A percentile compares a stretch with the other conserved stretches of the same genome.
Conservation (phyloP, 148 eudicot species). For the Camellia sinensis region DNA sequence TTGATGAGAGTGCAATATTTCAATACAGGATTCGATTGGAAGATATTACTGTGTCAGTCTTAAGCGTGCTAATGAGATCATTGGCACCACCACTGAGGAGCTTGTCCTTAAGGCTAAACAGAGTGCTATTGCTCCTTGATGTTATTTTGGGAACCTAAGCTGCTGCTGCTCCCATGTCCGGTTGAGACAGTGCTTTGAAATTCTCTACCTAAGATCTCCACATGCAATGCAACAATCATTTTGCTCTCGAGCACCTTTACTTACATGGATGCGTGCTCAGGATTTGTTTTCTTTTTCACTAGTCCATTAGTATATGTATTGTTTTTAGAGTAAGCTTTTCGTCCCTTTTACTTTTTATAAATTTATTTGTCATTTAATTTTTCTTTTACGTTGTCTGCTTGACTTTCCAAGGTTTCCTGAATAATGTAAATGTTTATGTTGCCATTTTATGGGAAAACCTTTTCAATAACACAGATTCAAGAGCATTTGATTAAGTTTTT, state of each 20-base stretch:
- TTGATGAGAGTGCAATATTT: not conserved
- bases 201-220: not conserved
- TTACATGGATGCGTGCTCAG: not conserved
- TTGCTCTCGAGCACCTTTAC: not conserved
- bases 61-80: conserved; percentile 82
- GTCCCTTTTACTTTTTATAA: not conserved
- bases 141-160: conserved; percentile 2
- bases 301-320: not conserved
- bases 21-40: conserved; percentile 67
- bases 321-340: not conserved
- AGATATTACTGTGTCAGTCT: conserved; percentile 62
- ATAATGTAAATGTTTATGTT: too few relatives aligned
- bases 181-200: not conserved
- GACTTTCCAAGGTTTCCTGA: too few relatives aligned
- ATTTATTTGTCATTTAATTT: too few relatives aligned
- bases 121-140: conserved; percentile 21
- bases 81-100: conserved; percentile 83
- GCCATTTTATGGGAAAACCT: too few relatives aligned
- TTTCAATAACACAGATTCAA: too few relatives aligned
- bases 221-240: not conserved
- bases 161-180: not conserved
- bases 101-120: conserved; percentile 61
- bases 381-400: too few relatives aligned
- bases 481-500: too few relatives aligned
- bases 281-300: not conserved